phyloP scores from a whole-genome alignment of 805 yeast species.

The Candida glaebosa region DNA sequence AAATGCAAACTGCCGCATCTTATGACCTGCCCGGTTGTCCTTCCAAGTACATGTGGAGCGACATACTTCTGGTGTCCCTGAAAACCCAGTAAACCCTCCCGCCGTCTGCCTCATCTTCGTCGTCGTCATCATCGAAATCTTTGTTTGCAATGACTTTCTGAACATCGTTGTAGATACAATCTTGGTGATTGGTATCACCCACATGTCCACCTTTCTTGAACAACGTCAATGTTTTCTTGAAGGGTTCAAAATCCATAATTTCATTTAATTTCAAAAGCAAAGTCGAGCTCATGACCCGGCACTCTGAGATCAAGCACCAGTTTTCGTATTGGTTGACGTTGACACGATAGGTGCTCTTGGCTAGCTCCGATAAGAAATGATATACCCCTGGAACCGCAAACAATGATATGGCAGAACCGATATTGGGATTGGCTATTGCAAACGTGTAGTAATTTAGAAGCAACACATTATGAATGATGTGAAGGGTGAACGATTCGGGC shows the following conservation, averaged over 20 bases:
- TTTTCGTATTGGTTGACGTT: conserved; percentile 11
- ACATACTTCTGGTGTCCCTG: conserved; percentile 20
- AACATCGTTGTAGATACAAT: conserved; percentile 8
- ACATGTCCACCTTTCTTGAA: conserved; percentile 11
- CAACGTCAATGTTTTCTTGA: conserved; percentile 13
- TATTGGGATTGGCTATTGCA: conserved; percentile 10
- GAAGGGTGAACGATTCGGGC: conserved; percentile 18
- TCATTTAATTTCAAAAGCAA: conserved; percentile 13
- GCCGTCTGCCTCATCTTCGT: conserved; percentile 13
- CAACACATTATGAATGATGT: conserved; percentile 17
- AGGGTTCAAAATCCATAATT: conserved; percentile 20
- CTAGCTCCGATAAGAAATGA: conserved; percentile 19
- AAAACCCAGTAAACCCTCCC: conserved; percentile 22
- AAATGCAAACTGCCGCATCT: no score
- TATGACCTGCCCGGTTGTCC: no score
- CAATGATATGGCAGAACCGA: conserved; percentile 14
- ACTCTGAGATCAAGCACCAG: conserved; percentile 17
- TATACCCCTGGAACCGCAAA: conserved; percentile 21
- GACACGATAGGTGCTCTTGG: conserved; percentile 18
- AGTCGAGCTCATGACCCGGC: conserved; percentile 14
- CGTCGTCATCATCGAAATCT: conserved; percentile 12
- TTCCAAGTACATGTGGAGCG: conserved; percentile 10
- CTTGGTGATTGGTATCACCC: conserved; percentile 5
- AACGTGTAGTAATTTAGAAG: conserved; percentile 15
- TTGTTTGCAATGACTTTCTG: conserved; percentile 4